Percentiles rank a stretch among this genome's conserved stretches.
Evolutionary conservation across 2,329 filamentous ascomycete genomes (phyloP).

Genomic region (Beauveria caledonica): DNA sequence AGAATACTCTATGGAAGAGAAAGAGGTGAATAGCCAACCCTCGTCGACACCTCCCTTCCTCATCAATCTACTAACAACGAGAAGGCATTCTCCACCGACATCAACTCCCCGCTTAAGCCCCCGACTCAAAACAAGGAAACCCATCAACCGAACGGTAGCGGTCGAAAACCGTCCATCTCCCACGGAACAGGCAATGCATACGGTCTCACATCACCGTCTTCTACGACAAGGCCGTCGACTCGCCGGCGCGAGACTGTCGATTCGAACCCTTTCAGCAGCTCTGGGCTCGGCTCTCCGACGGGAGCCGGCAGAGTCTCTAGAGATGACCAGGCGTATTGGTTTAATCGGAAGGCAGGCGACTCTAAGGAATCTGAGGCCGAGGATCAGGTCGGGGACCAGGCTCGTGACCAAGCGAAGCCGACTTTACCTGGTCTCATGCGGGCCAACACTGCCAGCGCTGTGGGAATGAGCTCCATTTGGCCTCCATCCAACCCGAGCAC

Average conservation of each 20-base stretch:
- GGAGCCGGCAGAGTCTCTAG: constrained; percentile 49
- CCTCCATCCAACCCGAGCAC: constrained; percentile 45
- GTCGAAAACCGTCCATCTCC: constrained; percentile 78
- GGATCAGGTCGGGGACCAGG: constrained; percentile 6
- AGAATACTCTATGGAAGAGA: constrained; percentile 58
- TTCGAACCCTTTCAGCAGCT: constrained; percentile 51
- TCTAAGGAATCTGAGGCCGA: constrained; percentile 42
- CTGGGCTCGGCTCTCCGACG: constrained; percentile 52
- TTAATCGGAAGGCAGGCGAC: constrained; percentile 45
- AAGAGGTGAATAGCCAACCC: constrained; percentile 37
- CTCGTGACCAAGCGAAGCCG: constrained; percentile 25
- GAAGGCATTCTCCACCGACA: constrained; percentile 73
- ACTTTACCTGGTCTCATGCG: constrained; percentile 43
- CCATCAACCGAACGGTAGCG: constrained; percentile 50
- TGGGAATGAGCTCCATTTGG: constrained; percentile 37
- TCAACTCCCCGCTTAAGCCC: constrained; percentile 90
- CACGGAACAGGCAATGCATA: constrained; percentile 57
- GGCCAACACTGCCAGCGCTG: constrained; percentile 43
- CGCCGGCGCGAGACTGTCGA: constrained; percentile 77
- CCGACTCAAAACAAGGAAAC: constrained; percentile 65
- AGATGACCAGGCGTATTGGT: constrained; percentile 54
- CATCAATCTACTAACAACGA: background rate
- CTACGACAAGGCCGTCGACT: constrained; percentile 60
- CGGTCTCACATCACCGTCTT: constrained; percentile 65
- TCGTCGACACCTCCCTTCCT: background rate